These are phyloP conservation scores for Potentilla sterilis DNA, from an alignment of 306 rosid species.

Conservation along the genomic window DNA sequence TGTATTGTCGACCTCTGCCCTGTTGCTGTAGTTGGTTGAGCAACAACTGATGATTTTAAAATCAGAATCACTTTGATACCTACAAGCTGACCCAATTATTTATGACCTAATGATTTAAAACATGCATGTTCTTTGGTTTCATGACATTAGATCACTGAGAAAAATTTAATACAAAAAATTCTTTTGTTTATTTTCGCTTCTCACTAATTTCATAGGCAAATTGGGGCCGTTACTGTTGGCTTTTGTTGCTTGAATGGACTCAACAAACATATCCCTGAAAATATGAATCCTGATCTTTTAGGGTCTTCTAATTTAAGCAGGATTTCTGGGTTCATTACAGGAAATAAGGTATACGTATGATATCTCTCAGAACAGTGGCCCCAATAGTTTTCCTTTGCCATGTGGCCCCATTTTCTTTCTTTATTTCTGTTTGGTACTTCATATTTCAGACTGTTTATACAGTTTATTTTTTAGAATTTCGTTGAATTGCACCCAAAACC, in stretches of 20 bases:
- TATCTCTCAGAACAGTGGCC: background rate
- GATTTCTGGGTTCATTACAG: conserved; percentile 10
- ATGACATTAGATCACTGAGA: background rate
- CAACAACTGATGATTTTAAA: background rate
- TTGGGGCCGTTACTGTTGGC: background rate
- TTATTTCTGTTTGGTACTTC: background rate
- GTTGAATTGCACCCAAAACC: background rate
- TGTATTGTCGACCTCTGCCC: background rate
- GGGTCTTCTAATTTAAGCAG: conserved; percentile 17
- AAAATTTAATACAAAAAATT: background rate
- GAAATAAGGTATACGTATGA: background rate
- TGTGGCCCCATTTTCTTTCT: background rate
- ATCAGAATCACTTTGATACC: conserved; percentile 3
- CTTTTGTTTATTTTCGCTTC: background rate
- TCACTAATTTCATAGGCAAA: background rate
- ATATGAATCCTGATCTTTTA: background rate
- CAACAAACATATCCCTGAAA: conserved; percentile 13
- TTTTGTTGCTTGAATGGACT: conserved; percentile 7
- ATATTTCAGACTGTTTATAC: conserved; percentile 1
- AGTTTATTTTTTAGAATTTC: background rate
- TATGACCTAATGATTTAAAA: background rate
- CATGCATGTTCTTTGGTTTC: conserved; percentile 4
- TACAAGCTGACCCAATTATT: conserved; percentile 14
- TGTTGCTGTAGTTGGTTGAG: conserved; percentile 7
- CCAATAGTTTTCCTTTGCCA: background rate